These are phyloP conservation scores for Orbilia javanica DNA, from an alignment of 2,329 filamentous ascomycete genomes.

Conservation along the genomic window DNA sequence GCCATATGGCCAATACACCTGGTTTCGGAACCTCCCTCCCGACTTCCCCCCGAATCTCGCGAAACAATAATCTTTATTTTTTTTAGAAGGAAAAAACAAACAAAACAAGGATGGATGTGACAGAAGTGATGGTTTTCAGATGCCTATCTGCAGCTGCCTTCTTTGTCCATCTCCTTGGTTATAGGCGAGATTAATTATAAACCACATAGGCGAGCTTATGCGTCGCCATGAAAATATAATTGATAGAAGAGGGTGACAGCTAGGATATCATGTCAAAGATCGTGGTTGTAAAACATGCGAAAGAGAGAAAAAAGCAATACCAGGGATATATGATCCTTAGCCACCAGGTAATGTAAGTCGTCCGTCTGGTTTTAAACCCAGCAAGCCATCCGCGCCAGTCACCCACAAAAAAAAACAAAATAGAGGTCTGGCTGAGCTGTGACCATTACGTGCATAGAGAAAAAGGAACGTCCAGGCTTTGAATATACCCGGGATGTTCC, in stretches of 20 bases:
- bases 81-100: background rate
- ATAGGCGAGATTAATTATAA: slow-evolving; percentile 13
- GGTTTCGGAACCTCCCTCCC: slow-evolving; percentile 8
- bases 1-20: background rate
- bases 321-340: background rate
- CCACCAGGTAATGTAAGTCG: too few species aligned
- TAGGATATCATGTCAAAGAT: slow-evolving; percentile 25
- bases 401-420: background rate
- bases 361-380: background rate
- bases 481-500: slow-evolving; percentile 20
- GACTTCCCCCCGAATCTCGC: slow-evolving; percentile 9
- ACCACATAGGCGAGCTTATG: slow-evolving; percentile 1
- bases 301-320: background rate
- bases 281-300: background rate
- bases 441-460: slow-evolving; percentile 25
- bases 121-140: background rate
- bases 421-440: too few species aligned
- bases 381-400: slow-evolving; percentile 1
- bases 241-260: too few species aligned
- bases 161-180: background rate
- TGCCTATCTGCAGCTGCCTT: background rate
- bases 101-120: slow-evolving; percentile 6
- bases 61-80: background rate
- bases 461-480: slow-evolving; percentile 14
- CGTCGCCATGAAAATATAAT: background rate